Conservation (phyloP, 2,329 filamentous ascomycete genomes). For the Stenocarpella maydis region DNA sequence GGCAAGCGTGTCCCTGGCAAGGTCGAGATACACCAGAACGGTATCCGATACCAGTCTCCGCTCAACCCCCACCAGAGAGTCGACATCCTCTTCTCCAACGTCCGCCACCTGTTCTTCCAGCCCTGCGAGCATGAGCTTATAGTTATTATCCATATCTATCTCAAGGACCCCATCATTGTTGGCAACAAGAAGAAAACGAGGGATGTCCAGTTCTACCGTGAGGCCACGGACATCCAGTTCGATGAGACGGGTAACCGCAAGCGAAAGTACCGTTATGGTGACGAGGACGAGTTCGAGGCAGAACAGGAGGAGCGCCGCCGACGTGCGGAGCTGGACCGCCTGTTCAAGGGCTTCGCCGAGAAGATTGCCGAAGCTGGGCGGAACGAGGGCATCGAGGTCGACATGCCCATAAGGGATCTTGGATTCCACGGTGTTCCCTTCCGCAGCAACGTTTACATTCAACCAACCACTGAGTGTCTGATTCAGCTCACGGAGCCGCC, state of each 20-base stretch:
- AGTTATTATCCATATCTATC: slow-evolving; percentile 96
- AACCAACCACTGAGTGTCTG: slow-evolving; percentile 95
- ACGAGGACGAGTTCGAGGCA: slow-evolving; percentile 98
- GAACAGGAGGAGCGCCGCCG: slow-evolving; percentile 96
- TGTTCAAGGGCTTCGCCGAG: slow-evolving; percentile 96
- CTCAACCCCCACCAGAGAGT: slow-evolving; percentile 83
- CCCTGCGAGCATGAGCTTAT: slow-evolving; percentile 96
- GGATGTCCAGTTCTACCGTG: slow-evolving; percentile 97
- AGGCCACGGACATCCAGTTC: slow-evolving; percentile 98
- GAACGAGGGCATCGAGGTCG: slow-evolving; percentile 88
- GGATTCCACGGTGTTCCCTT: slow-evolving; percentile 97
- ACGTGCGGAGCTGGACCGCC: slow-evolving; percentile 88
- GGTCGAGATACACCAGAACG: slow-evolving; percentile 97
- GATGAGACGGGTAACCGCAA: slow-evolving; percentile 98
- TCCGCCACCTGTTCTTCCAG: slow-evolving; percentile 98
- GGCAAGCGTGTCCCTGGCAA: slow-evolving; percentile 96
- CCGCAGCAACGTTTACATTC: slow-evolving; percentile 93
- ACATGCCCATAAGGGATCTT: slow-evolving; percentile 95
- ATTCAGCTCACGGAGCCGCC: slow-evolving; percentile 97
- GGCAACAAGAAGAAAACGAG: slow-evolving; percentile 98
- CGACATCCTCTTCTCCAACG: slow-evolving; percentile 96
- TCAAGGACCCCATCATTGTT: slow-evolving; percentile 97
- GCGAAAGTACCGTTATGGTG: slow-evolving; percentile 95
- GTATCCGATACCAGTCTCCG: slow-evolving; percentile 91
- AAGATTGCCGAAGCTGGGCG: slow-evolving; percentile 97